Percentiles rank a stretch among this genome's conserved stretches.
Conservation (phyloP, 2,329 filamentous ascomycete species). For the Fusarium luffae region DNA sequence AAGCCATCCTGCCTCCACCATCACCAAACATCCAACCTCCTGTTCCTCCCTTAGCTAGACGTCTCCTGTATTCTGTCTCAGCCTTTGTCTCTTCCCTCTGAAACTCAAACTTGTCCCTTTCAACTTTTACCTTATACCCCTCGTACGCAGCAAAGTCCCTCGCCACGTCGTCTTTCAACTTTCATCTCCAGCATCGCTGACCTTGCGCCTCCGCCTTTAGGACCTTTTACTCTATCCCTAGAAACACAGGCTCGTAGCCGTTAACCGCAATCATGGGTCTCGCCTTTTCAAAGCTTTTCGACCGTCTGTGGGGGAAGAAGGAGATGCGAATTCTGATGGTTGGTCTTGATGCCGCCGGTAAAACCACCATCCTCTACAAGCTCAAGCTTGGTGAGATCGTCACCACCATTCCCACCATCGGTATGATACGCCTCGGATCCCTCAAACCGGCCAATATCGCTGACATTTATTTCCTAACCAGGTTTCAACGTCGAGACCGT, state of each 20-base stretch:
- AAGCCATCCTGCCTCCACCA: constrained; percentile 38
- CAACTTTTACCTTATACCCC: constrained; percentile 16
- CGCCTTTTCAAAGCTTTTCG: constrained; percentile 95
- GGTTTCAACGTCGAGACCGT: constrained; percentile 99
- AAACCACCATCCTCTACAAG: constrained; percentile 99
- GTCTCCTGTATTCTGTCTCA: constrained; percentile 32
- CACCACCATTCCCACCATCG: constrained; percentile 98
- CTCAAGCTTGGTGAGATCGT: constrained; percentile 99
- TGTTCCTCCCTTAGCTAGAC: constrained; percentile 31
- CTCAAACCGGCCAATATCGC: constrained; percentile 9
- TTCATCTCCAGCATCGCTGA: constrained; percentile 27
- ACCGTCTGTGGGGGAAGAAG: constrained; percentile 98
- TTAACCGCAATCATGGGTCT: constrained; percentile 89
- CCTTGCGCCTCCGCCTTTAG: constrained; percentile 38
- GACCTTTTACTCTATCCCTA: constrained; percentile 44
- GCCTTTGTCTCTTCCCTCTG: constrained; percentile 28
- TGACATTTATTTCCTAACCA: constrained; percentile 52
- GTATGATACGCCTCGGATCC: constrained; percentile 58
- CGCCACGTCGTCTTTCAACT: constrained; percentile 30
- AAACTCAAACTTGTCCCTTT: constrained; percentile 15
- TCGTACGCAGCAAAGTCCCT: constrained; percentile 29
- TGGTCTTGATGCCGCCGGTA: constrained; percentile 98
- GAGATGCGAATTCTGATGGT: constrained; percentile 99
- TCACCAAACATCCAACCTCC: constrained; percentile 41
- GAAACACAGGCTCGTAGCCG: constrained; percentile 49